Evolutionary conservation across 345 rosid genomes (phyloP).

Genomic region (Eutrema japonicum): DNA sequence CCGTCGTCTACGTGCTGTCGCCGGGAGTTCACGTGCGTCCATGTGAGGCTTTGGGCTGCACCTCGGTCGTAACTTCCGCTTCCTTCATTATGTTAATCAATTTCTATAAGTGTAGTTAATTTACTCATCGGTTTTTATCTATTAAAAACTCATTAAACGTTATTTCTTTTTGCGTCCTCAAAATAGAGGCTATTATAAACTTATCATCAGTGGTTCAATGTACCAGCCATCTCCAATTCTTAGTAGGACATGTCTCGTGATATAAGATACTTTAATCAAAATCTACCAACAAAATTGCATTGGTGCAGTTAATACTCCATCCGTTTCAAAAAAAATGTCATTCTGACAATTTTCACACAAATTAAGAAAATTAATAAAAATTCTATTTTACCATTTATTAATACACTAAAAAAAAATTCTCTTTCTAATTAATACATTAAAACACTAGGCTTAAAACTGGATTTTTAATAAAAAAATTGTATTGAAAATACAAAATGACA

Average conservation of each 20-base stretch:
- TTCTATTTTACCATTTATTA: no score
- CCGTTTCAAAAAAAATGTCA: no score
- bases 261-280: background rate
- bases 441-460: no score
- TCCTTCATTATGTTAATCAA: constrained; percentile 40
- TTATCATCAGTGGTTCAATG: constrained; percentile 34
- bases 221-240: constrained; percentile 26
- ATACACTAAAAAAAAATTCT: no score
- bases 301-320: constrained; percentile 31
- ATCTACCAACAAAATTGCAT: constrained; percentile 33
- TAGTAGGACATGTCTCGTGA: constrained; percentile 32
- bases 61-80: constrained; percentile 40
- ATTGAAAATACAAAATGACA: no score
- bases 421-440: no score
- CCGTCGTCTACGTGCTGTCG: constrained; percentile 59
- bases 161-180: background rate
- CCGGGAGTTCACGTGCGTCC: constrained; percentile 60
- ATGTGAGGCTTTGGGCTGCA: constrained; percentile 49
- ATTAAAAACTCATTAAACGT: background rate
- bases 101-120: background rate
- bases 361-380: no score
- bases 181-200: background rate
- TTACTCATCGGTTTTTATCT: constrained; percentile 1
- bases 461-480: no score
- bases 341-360: no score